phyloP scores from a whole-genome alignment of 2,329 filamentous ascomycete genomes.

The Neofusicoccum laricinum region DNA sequence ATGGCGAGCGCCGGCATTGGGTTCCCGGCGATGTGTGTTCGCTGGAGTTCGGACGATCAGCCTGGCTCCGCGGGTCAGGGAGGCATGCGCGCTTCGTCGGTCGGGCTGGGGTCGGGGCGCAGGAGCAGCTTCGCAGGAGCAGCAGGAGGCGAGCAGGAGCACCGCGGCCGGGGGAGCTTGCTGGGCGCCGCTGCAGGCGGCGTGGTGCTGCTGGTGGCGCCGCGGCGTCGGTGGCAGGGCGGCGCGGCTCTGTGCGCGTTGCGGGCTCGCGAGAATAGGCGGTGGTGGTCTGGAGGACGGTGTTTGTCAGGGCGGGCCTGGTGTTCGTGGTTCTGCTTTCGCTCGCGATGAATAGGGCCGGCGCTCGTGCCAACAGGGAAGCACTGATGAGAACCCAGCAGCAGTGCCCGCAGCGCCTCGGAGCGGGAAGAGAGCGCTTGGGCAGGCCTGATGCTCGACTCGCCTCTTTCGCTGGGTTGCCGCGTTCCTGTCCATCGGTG shows the following conservation, averaged over 20 bases:
- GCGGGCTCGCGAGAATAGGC: not conserved
- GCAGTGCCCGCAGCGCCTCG: constrained; percentile 1
- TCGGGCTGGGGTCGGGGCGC: not conserved
- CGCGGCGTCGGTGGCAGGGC: not conserved
- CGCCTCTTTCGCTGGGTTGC: not conserved
- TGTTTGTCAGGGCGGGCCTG: constrained; percentile 12
- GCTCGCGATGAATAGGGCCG: constrained; percentile 13
- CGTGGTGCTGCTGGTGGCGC: not conserved
- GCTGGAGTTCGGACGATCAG: constrained; percentile 1
- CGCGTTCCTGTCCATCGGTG: constrained; percentile 1
- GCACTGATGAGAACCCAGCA: not conserved
- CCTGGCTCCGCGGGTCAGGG: constrained; percentile 7
- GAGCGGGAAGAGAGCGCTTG: constrained; percentile 5
- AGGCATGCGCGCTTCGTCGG: constrained; percentile 12
- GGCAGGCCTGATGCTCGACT: not conserved
- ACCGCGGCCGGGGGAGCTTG: not conserved
- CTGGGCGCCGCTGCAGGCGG: not conserved
- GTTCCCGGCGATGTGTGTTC: not conserved
- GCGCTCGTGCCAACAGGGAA: constrained; percentile 8
- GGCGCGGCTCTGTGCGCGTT: constrained; percentile 3
- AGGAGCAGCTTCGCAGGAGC: constrained; percentile 12
- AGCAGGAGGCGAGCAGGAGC: constrained; percentile 3
- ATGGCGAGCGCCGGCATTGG: constrained; percentile 16
- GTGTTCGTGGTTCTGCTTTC: constrained; percentile 11
- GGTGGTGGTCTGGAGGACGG: not conserved